phyloP scores from a whole-genome alignment of 2,329 filamentous ascomycete genomes.

The Botrytis galanthina region DNA sequence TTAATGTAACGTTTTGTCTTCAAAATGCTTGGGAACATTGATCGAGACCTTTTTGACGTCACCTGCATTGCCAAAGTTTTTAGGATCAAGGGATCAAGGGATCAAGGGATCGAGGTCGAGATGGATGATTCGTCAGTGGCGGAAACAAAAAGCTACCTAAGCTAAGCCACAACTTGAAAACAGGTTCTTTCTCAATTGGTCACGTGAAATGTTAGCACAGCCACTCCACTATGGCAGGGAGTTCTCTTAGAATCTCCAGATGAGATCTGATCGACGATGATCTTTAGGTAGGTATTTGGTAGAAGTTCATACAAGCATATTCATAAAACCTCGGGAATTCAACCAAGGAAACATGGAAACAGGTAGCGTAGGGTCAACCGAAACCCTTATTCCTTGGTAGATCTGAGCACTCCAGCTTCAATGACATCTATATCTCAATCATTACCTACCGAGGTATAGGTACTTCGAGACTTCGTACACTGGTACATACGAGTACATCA shows the following conservation, averaged over 20 bases:
- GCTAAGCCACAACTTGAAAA: not conserved
- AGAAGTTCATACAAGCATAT: not conserved
- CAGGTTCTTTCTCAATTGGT: not conserved
- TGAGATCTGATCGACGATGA: not conserved
- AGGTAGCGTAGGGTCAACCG: not conserved
- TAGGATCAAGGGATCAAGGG: not conserved
- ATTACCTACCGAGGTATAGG: not conserved
- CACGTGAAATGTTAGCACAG: not conserved
- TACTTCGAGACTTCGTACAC: not conserved
- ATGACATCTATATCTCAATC: not conserved
- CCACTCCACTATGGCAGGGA: not conserved
- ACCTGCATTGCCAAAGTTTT: not conserved
- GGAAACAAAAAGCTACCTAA: not conserved
- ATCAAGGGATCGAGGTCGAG: not conserved
- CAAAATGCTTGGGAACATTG: not conserved
- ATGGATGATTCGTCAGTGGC: not conserved
- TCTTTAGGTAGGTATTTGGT: not conserved
- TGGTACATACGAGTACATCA: not conserved
- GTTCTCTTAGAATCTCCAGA: not conserved
- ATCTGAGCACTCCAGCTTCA: not conserved
- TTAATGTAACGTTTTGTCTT: not conserved
- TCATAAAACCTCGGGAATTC: not conserved
- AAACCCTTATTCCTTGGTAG: not conserved
- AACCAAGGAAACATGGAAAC: not conserved
- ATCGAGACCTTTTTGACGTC: constrained; percentile 11